Evolutionary conservation across 2,329 filamentous ascomycete species (phyloP).

Genomic region (Phyllosticta paracitricarpa): DNA sequence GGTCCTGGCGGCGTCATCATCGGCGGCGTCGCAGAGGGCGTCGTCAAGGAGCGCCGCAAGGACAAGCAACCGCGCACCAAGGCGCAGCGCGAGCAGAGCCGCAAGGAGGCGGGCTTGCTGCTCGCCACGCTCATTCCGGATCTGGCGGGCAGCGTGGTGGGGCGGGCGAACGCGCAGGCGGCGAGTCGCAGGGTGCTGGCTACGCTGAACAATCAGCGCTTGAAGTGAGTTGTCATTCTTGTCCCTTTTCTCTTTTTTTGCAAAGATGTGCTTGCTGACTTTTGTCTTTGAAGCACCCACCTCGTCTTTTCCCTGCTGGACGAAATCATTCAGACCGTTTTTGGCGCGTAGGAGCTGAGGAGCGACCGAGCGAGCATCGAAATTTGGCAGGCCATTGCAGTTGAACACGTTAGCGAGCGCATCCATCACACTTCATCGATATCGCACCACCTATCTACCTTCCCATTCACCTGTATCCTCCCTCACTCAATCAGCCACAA

Average conservation of each 20-base stretch:
- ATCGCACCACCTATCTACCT: background rate
- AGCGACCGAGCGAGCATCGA: background rate
- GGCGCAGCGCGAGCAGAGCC: constrained; percentile 67
- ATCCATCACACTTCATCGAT: background rate
- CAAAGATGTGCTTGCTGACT: background rate
- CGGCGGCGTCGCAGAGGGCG: constrained; percentile 11
- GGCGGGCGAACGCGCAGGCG: constrained; percentile 79
- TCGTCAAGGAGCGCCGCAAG: background rate
- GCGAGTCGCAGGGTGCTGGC: constrained; percentile 84
- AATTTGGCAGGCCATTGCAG: background rate
- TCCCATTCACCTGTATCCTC: background rate
- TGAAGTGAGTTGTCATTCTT: constrained; percentile 61
- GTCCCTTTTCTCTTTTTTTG: background rate
- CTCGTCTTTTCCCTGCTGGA: constrained; percentile 41
- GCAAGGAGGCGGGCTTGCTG: constrained; percentile 80
- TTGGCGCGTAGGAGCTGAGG: constrained; percentile 16
- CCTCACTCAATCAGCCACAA: background rate
- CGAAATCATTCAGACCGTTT: constrained; percentile 37
- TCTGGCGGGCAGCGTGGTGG: constrained; percentile 84
- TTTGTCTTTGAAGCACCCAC: constrained; percentile 31
- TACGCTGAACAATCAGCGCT: constrained; percentile 76
- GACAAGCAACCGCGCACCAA: constrained; percentile 44
- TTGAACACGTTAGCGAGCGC: background rate
- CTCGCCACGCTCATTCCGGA: constrained; percentile 85
- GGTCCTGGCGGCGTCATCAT: background rate